Percentiles rank a stretch among this genome's conserved stretches.
Evolutionary conservation across 78 protist genomes (phyloP).

Genomic region (Anaeramoeba flamelloides): DNA sequence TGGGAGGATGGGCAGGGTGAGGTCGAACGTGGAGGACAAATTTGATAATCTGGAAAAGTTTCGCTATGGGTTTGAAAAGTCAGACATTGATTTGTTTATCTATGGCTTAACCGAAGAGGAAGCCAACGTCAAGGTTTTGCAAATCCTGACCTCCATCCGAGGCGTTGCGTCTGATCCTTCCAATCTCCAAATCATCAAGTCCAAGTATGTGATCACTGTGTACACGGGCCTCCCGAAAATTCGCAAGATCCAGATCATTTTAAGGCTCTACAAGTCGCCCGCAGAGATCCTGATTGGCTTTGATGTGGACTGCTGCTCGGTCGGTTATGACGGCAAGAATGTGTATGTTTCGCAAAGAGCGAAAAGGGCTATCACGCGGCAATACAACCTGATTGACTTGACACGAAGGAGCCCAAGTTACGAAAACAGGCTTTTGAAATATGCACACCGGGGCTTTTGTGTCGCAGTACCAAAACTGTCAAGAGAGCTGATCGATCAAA

Average conservation of each 20-base stretch:
- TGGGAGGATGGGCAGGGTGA: too few species aligned
- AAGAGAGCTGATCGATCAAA: background rate
- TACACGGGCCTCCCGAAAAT: background rate
- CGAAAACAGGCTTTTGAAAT: conserved; percentile 16
- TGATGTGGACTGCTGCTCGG: conserved; percentile 17
- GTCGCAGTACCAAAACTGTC: background rate
- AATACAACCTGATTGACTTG: conserved; percentile 7
- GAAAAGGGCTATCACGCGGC: background rate
- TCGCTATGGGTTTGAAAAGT: too few species aligned
- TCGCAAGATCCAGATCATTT: conserved; percentile 11
- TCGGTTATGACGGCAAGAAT: conserved; percentile 14
- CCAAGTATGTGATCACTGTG: background rate
- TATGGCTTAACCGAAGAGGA: background rate
- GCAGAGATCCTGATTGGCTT: conserved; percentile 24
- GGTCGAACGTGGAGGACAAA: too few species aligned
- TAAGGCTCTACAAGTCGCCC: conserved; percentile 5
- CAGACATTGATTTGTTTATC: conserved; percentile 7
- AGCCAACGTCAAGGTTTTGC: background rate
- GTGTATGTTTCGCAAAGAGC: conserved; percentile 15
- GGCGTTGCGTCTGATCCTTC: background rate
- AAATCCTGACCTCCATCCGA: background rate
- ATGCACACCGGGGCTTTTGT: conserved; percentile 21
- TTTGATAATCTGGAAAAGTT: too few species aligned
- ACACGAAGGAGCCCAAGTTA: conserved; percentile 2
- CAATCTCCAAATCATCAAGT: background rate